Evolutionary conservation across 345 rosid species (phyloP).

Genomic region (Mangifera indica): DNA sequence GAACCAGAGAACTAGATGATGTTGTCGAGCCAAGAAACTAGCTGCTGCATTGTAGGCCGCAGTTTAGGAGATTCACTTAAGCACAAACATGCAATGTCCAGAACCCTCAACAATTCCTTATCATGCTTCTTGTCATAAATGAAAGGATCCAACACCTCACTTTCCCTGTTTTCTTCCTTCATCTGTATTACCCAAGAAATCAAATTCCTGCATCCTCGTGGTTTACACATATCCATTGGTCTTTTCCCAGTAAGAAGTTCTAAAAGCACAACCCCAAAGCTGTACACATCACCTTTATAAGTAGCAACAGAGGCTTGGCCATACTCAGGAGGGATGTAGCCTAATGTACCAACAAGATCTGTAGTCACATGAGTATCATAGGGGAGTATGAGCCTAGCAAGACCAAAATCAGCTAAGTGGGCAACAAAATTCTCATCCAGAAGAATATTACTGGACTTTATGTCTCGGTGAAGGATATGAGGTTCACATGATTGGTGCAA

Average conservation of each 20-base stretch:
- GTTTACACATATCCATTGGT: conserved; percentile 87
- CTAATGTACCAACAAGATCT: conserved; percentile 85
- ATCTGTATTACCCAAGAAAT: conserved; percentile 65
- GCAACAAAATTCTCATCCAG: conserved; percentile 69
- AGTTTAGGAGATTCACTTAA: conserved; percentile 54
- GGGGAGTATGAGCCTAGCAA: conserved; percentile 70
- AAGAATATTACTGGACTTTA: conserved; percentile 85
- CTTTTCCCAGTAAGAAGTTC: conserved; percentile 85
- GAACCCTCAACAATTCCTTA: conserved; percentile 56
- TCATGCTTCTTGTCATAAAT: conserved; percentile 57
- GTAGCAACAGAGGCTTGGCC: conserved; percentile 87
- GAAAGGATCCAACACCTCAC: conserved; percentile 66
- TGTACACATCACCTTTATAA: conserved; percentile 78
- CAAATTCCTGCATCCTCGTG: conserved; percentile 58
- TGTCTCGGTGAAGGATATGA: conserved; percentile 78
- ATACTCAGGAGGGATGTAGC: conserved; percentile 88
- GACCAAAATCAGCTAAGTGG: conserved; percentile 90
- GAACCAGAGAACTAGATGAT: conserved; percentile 25
- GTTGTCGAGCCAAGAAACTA: conserved; percentile 66
- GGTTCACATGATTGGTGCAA: conserved; percentile 84
- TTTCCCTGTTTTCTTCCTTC: conserved; percentile 61
- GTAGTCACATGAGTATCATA: conserved; percentile 81
- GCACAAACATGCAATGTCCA: conserved; percentile 71
- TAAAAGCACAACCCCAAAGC: conserved; percentile 86
- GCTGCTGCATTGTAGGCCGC: conserved; percentile 65